These are phyloP conservation scores for Sesbania bispinosa DNA, from an alignment of 306 rosid genomes.

Conservation along the genomic window DNA sequence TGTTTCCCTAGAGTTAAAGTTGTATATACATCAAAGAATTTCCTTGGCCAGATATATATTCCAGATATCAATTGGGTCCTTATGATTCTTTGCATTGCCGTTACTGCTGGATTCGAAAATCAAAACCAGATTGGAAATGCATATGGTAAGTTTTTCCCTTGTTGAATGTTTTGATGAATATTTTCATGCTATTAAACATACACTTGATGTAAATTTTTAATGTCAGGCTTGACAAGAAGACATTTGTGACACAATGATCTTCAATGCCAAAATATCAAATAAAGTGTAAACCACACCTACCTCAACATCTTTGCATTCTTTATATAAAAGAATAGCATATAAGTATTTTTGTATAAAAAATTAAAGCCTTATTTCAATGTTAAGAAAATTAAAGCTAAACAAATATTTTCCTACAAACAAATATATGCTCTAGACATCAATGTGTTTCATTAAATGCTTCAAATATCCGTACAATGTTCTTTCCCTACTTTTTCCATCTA, in stretches of 20 bases:
- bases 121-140: conserved; percentile 97
- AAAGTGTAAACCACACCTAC: neutral
- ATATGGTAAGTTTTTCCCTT: conserved; percentile 51
- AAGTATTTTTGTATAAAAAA: too few species aligned
- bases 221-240: neutral
- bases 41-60: conserved; percentile 76
- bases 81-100: conserved; percentile 89
- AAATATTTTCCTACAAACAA: neutral
- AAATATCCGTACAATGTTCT: neutral
- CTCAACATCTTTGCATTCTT: neutral
- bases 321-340: neutral
- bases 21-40: conserved; percentile 77
- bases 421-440: neutral
- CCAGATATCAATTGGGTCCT: conserved; percentile 96
- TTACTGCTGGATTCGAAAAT: conserved; percentile 89
- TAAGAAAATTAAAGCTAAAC: neutral
- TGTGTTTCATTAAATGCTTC: neutral
- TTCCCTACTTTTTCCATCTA: neutral
- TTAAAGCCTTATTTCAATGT: neutral
- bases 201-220: neutral
- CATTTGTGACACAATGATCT: neutral
- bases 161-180: neutral
- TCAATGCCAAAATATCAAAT: neutral
- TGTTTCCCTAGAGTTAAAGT: conserved; percentile 98
- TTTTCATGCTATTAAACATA: neutral